These are phyloP conservation scores for Cairneyella variabilis DNA, from an alignment of 495 filamentous ascomycete genomes.

Conservation along the genomic window DNA sequence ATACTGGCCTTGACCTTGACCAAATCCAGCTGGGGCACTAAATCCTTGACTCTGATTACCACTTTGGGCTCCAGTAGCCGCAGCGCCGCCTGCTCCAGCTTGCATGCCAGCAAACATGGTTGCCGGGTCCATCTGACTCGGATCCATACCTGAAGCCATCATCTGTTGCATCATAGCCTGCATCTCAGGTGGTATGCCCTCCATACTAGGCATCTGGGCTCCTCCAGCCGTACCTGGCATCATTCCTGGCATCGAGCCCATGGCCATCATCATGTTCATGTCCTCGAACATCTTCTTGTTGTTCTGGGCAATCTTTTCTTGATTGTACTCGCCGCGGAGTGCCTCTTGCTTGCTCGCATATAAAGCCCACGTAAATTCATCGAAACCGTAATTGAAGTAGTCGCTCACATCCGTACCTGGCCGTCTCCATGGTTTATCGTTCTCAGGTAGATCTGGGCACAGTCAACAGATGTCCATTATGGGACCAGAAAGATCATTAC, in stretches of 20 bases:
- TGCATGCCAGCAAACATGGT: constrained; percentile 50
- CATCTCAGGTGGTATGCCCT: constrained; percentile 74
- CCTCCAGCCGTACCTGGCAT: constrained; percentile 36
- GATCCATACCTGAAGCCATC: constrained; percentile 80
- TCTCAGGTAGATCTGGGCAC: constrained; percentile 62
- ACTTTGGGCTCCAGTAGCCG: constrained; percentile 27
- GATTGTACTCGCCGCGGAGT: constrained; percentile 62
- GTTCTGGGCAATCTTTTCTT: constrained; percentile 54
- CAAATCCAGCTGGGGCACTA: constrained; percentile 41
- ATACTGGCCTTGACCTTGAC: constrained; percentile 46
- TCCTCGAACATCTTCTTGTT: constrained; percentile 86
- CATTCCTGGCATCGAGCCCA: constrained; percentile 61
- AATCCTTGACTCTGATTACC: constrained; percentile 42
- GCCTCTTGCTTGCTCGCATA: constrained; percentile 87
- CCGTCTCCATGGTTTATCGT: constrained; percentile 92
- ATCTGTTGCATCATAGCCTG: constrained; percentile 78
- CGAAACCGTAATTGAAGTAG: constrained; percentile 99
- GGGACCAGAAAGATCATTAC: constrained; percentile 27
- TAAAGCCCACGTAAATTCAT: constrained; percentile 97
- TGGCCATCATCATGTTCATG: constrained; percentile 82
- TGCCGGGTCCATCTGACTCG: constrained; percentile 67
- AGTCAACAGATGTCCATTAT: constrained; percentile 4
- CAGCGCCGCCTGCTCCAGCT: constrained; percentile 34
- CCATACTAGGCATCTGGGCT: constrained; percentile 63
- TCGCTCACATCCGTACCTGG: constrained; percentile 94